These are phyloP conservation scores for Rhizodiscina lignyota DNA, from an alignment of 495 filamentous ascomycete genomes.

Conservation along the genomic window DNA sequence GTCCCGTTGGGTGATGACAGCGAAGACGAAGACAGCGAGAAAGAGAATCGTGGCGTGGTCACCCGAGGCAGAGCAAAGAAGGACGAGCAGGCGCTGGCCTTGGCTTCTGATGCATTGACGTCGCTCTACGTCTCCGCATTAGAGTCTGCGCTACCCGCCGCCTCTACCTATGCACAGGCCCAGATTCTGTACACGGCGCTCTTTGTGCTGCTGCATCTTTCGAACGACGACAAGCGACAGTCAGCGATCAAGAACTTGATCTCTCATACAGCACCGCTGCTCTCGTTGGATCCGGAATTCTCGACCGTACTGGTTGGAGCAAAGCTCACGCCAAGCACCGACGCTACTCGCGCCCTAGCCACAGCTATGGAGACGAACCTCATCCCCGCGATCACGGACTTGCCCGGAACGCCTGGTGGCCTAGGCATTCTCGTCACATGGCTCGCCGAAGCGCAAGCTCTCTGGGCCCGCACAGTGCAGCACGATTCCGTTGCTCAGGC, in stretches of 20 bases:
- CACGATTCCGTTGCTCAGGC: slow-evolving; percentile 50
- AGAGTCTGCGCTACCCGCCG: background rate
- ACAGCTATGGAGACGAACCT: too few relatives aligned
- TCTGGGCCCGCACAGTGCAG: slow-evolving; percentile 53
- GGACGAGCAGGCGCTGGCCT: background rate
- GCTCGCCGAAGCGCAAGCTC: slow-evolving; percentile 78
- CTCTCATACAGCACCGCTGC: background rate
- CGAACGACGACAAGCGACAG: background rate
- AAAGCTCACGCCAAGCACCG: background rate
- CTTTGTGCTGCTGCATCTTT: background rate
- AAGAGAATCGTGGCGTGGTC: slow-evolving; percentile 19
- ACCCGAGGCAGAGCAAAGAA: too few relatives aligned
- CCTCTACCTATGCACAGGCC: background rate
- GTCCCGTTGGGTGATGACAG: too few relatives aligned
- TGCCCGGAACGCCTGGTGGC: too few relatives aligned
- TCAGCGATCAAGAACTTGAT: too few relatives aligned
- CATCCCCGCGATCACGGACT: too few relatives aligned
- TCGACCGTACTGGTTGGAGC: background rate
- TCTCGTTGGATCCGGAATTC: too few relatives aligned
- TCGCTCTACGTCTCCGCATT: slow-evolving; percentile 43
- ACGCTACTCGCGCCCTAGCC: background rate
- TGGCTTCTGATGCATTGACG: slow-evolving; percentile 27
- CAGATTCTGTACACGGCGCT: background rate
- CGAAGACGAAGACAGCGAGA: slow-evolving; percentile 23
- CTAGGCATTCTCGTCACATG: slow-evolving; percentile 47